Evolutionary conservation across 1,284 basidiomycete species (phyloP), one percentile per base, ranked within the genome.

Genomic region (Boletellus sp.): DNA sequence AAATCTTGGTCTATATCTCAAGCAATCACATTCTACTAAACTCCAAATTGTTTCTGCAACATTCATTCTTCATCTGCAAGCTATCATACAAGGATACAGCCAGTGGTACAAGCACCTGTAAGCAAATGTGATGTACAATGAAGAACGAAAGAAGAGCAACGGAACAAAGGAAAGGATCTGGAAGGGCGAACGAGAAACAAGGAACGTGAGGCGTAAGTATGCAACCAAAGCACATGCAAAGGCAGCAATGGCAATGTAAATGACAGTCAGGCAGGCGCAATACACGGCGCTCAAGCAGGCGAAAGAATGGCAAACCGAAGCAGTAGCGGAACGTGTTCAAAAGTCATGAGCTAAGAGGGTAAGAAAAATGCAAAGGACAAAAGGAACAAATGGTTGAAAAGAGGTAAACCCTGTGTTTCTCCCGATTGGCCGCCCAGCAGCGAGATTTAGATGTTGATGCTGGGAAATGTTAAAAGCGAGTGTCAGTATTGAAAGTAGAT

Each of bases 11-110:
- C 10, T 13, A 30, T 11, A 30, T 11, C 30, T 15, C 13, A 32
- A 15, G 5, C 10, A 3, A 32, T 32, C 30, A 19, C 13, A 32
- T 21, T 13, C 22, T 13, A 38, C n/a, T 26, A 32, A 32, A 32
- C 30, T 32, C 15, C 15, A 13, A 2, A 36, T 18, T 32, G 30
- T 21, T 24, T 8, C 13, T 32, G 11, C 30, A 49, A 21, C 5
- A 4, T 45, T 42, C 28, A 37, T 59, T 61, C 32, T 56, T 53
- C 52, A 62, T 53, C 15, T 57, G 61, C 51, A 60, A 10, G 37
- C 5, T 67, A 43, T 43, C 44, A 26, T 57, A 67, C 56, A 63
- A 47, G 36, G 21, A 51, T 55, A 62, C 63, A 62, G 54, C 40
- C 28, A 49, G 47, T 54, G 40, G 56, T 65, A 63, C 56, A 65